These are phyloP conservation scores for Naematelia encephala DNA, from an alignment of 768 basidiomycete species.

Conservation along the genomic window DNA sequence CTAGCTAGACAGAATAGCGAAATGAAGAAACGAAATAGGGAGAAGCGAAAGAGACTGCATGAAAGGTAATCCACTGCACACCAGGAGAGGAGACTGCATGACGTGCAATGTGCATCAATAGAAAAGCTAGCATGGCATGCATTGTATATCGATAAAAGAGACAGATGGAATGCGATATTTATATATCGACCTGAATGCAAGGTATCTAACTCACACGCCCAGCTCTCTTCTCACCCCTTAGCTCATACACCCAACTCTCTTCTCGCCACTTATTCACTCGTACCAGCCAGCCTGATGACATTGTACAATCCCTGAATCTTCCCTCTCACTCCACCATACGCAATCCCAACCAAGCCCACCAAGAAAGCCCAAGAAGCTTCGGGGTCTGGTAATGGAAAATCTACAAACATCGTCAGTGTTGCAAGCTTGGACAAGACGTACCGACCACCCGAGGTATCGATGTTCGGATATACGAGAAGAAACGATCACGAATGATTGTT, in stretches of 20 bases:
- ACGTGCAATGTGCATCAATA: neutral
- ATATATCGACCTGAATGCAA: too few relatives aligned
- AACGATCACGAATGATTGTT: conserved; percentile 78
- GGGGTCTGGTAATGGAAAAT: conserved; percentile 36
- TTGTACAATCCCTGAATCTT: neutral
- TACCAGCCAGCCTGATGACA: neutral
- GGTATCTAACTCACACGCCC: too few relatives aligned
- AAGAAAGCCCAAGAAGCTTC: conserved; percentile 40
- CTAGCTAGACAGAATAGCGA: too few relatives aligned
- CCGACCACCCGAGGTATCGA: conserved; percentile 75
- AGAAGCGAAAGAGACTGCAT: neutral
- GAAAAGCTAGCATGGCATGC: neutral
- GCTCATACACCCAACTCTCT: neutral
- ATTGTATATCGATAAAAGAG: too few relatives aligned
- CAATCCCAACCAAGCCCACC: conserved; percentile 36
- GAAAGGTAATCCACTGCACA: neutral
- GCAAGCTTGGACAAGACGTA: conserved; percentile 20
- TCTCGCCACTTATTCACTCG: neutral
- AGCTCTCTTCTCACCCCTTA: neutral
- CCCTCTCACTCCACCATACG: conserved; percentile 22
- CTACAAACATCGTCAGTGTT: conserved; percentile 12
- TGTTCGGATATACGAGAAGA: conserved; percentile 78
- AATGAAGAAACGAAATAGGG: too few relatives aligned
- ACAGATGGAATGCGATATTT: too few relatives aligned
- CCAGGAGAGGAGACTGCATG: neutral